Evolutionary conservation across 495 filamentous ascomycete species (phyloP).

Genomic region (Penicillium daleae): DNA sequence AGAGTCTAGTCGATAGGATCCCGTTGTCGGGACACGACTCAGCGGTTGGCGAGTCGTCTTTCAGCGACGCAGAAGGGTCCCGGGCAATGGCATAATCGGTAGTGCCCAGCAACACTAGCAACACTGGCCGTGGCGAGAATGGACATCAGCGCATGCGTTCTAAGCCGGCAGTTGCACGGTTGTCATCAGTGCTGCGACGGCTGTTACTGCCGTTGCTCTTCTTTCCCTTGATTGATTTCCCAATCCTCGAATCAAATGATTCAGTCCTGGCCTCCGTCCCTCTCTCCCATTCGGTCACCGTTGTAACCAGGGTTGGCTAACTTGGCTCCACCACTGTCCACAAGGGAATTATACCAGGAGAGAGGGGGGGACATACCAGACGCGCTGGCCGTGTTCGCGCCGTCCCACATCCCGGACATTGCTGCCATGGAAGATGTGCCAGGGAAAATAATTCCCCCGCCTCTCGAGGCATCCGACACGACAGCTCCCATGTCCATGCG

Average conservation of each 20-base stretch:
- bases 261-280: not conserved
- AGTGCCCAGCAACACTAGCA: not conserved
- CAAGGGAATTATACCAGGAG: not conserved
- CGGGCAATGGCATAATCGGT: conserved; percentile 1
- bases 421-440: conserved; percentile 12
- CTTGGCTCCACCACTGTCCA: conserved; percentile 6
- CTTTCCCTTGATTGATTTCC: not conserved
- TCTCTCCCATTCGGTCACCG: not conserved
- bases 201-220: not conserved
- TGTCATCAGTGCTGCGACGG: not conserved
- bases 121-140: conserved; percentile 3
- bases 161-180: not conserved
- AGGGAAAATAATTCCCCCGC: conserved; percentile 12
- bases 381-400: conserved; percentile 8
- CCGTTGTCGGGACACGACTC: not conserved
- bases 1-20: not conserved
- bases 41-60: not conserved
- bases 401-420: conserved; percentile 4
- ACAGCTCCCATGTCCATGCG: conserved; percentile 3
- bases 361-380: conserved; percentile 12
- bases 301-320: not conserved
- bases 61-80: not conserved
- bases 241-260: not conserved
- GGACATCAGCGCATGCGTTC: not conserved
- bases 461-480: conserved; percentile 11